A percentile compares a stretch with the other conserved stretches of the same genome.
These are phyloP conservation scores for Fusarium sp. DNA, from an alignment of 2,329 filamentous ascomycete species.

Conservation along the genomic window DNA sequence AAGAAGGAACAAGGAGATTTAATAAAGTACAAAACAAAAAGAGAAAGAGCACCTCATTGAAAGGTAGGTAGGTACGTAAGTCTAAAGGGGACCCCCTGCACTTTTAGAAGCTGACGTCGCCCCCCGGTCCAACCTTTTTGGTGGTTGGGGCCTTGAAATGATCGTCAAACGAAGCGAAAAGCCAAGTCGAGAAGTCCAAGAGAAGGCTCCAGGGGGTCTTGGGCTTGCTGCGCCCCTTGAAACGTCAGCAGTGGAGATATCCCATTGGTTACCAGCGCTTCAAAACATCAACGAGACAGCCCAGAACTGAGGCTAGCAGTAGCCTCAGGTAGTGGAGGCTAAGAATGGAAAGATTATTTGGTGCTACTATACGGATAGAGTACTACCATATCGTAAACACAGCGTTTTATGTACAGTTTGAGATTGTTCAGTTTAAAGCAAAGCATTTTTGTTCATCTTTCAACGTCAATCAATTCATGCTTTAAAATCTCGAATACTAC, in stretches of 20 bases:
- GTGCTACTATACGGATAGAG: neutral
- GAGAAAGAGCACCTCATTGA: constrained; percentile 3
- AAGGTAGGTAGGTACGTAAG: constrained; percentile 14
- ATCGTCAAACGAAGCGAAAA: constrained; percentile 30
- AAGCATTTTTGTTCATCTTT: neutral
- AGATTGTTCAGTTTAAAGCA: neutral
- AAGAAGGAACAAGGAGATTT: constrained; percentile 12
- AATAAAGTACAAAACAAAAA: constrained; percentile 34
- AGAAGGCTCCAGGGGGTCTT: constrained; percentile 2
- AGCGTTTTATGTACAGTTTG: constrained; percentile 25
- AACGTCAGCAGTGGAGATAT: constrained; percentile 45
- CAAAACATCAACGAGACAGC: constrained; percentile 31
- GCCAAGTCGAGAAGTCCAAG: constrained; percentile 15
- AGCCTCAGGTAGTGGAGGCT: neutral
- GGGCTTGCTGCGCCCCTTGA: constrained; percentile 43
- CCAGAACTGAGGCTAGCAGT: constrained; percentile 19
- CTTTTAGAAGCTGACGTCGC: constrained; percentile 44
- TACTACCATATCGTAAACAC: constrained; percentile 8
- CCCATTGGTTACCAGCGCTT: constrained; percentile 15
- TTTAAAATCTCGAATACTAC: too few species aligned
- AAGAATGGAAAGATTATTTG: constrained; percentile 5
- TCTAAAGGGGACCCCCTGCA: constrained; percentile 31
- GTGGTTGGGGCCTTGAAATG: constrained; percentile 22
- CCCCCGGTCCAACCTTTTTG: constrained; percentile 38
- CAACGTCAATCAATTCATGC: neutral